These are phyloP conservation scores for Rhynchosporium agropyri DNA, from an alignment of 2,329 filamentous ascomycete species.

Conservation along the genomic window DNA sequence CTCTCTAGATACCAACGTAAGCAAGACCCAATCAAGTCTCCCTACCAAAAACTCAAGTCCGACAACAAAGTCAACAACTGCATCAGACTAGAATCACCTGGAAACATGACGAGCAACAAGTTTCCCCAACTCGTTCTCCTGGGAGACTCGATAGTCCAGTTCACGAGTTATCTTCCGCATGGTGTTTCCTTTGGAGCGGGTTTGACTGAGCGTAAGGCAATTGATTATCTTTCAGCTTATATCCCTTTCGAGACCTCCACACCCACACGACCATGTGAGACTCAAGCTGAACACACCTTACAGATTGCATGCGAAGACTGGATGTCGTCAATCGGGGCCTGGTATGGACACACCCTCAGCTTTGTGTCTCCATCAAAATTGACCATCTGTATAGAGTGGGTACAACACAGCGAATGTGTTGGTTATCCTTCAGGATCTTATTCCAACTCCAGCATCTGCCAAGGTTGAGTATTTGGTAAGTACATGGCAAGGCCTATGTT, in stretches of 20 bases:
- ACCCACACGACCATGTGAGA: not conserved
- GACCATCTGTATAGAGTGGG: constrained; percentile 50
- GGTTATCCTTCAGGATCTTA: constrained; percentile 67
- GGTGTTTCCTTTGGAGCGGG: constrained; percentile 77
- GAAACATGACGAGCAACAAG: constrained; percentile 23
- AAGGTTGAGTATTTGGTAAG: constrained; percentile 69
- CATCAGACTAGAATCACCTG: not conserved
- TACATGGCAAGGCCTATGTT: constrained; percentile 5
- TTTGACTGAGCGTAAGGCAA: constrained; percentile 46
- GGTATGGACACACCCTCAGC: constrained; percentile 47
- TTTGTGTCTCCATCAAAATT: constrained; percentile 24
- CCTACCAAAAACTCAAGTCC: not conserved
- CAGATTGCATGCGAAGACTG: constrained; percentile 74
- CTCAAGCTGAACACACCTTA: constrained; percentile 22
- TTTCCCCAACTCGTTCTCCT: constrained; percentile 82
- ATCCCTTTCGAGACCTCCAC: not conserved
- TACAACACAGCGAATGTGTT: constrained; percentile 81
- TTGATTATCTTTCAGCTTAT: not conserved
- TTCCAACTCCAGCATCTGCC: constrained; percentile 65
- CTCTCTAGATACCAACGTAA: too few relatives aligned
- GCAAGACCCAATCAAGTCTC: not conserved
- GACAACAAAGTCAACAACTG: not conserved
- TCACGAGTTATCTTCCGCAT: constrained; percentile 58
- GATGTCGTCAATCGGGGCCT: constrained; percentile 90
- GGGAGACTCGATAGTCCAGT: constrained; percentile 86